phyloP scores from a whole-genome alignment of 805 yeast species.

The Hanseniaspora lachancei region DNA sequence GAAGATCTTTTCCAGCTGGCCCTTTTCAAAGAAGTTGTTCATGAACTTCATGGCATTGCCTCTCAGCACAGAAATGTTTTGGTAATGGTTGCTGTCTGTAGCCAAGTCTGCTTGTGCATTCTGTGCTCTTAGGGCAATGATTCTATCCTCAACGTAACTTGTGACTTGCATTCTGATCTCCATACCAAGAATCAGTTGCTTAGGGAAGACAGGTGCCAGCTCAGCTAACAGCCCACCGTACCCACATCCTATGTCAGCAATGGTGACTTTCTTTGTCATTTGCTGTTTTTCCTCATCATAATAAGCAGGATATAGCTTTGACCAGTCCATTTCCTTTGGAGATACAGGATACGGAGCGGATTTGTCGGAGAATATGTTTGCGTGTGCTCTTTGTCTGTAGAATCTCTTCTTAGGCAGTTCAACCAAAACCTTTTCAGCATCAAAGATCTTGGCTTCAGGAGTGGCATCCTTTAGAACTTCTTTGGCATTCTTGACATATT shows the following conservation, averaged over 20 bases:
- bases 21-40: constrained; percentile 80
- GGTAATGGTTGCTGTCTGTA: constrained; percentile 36
- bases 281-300: constrained; percentile 34
- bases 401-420: constrained; percentile 72
- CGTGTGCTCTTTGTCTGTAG: constrained; percentile 94
- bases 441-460: constrained; percentile 12
- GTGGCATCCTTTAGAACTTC: constrained; percentile 15
- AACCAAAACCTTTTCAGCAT: constrained; percentile 15
- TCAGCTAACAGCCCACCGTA: constrained; percentile 83
- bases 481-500: constrained; percentile 35
- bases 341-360: constrained; percentile 71
- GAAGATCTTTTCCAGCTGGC: constrained; percentile 79
- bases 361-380: constrained; percentile 95
- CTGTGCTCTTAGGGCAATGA: constrained; percentile 63
- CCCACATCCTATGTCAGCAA: constrained; percentile 96
- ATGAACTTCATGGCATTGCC: constrained; percentile 96
- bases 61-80: constrained; percentile 78
- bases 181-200: constrained; percentile 76
- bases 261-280: constrained; percentile 40
- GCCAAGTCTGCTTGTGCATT: constrained; percentile 11
- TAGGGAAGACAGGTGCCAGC: constrained; percentile 64
- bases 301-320: constrained; percentile 53
- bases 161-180: constrained; percentile 97
- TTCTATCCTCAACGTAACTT: constrained; percentile 89
- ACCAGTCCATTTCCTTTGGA: constrained; percentile 85